phyloP scores from a whole-genome alignment of 208 protist species.

The Acanthamoeba castellanii region DNA sequence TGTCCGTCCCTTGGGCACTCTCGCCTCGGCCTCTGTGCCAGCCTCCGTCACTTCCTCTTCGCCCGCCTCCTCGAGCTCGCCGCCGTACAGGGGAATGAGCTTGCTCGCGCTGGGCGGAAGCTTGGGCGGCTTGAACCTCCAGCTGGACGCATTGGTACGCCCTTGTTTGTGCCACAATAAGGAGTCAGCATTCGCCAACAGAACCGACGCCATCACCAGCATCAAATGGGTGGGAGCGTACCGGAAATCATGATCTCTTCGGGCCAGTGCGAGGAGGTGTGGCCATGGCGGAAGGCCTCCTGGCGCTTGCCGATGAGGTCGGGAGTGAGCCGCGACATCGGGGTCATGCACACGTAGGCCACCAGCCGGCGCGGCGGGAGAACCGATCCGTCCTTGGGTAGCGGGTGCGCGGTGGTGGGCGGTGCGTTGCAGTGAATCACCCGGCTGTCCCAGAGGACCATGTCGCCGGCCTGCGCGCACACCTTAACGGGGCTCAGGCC shows the following conservation, averaged over 20 bases:
- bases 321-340: not conserved
- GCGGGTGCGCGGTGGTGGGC: not conserved
- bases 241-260: slow-evolving; percentile 28
- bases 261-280: slow-evolving; percentile 59
- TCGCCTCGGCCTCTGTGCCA: no score
- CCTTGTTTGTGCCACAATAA: not conserved
- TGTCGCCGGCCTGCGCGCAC: slow-evolving; percentile 29
- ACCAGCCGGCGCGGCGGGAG: not conserved
- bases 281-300: not conserved
- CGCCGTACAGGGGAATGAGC: slow-evolving; percentile 1
- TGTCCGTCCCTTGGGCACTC: no score
- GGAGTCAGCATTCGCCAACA: not conserved
- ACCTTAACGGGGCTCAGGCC: slow-evolving; percentile 48
- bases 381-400: not conserved
- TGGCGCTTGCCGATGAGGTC: slow-evolving; percentile 2
- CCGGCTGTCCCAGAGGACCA: slow-evolving; percentile 69
- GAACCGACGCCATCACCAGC: not conserved
- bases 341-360: slow-evolving; percentile 71
- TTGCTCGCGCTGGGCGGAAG: not conserved
- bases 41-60: not conserved
- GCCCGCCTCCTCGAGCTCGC: not conserved
- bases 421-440: slow-evolving; percentile 57
- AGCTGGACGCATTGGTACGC: not conserved
- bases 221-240: not conserved
- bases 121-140: slow-evolving; percentile 28